Conservation (phyloP, 164 flowering plant species). For the Sextonia rubra region DNA sequence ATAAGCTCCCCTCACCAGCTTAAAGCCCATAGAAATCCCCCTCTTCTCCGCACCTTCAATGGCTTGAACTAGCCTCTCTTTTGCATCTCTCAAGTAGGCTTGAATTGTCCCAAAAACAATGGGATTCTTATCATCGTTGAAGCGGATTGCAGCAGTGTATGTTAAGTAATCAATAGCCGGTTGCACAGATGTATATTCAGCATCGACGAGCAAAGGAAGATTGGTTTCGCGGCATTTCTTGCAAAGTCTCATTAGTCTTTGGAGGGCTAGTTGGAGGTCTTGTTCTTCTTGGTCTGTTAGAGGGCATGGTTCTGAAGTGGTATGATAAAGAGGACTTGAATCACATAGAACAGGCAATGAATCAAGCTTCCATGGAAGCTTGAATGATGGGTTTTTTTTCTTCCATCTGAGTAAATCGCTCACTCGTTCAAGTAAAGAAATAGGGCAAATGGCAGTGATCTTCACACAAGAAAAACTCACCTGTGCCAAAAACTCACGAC, state of each 20-base stretch:
- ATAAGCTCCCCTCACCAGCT: conserved; percentile 91
- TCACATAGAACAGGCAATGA: conserved; percentile 52
- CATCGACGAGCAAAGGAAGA: conserved; percentile 64
- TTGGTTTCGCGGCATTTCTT: conserved; percentile 36
- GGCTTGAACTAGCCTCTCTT: conserved; percentile 47
- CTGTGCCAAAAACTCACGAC: conserved; percentile 27
- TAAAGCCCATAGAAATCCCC: conserved; percentile 66
- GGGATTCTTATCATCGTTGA: conserved; percentile 36
- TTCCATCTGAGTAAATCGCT: conserved; percentile 88
- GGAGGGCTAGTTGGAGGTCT: conserved; percentile 45
- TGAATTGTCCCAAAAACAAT: conserved; percentile 73
- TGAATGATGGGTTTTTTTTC: conserved; percentile 45
- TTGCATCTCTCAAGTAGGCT: conserved; percentile 76
- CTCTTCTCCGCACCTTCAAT: conserved; percentile 52
- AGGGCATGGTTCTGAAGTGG: conserved; percentile 46
- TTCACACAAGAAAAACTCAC: conserved; percentile 76
- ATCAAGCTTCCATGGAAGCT: conserved; percentile 77
- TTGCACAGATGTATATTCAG: conserved; percentile 74
- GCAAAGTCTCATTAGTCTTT: conserved; percentile 47
- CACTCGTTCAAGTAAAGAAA: conserved; percentile 45
- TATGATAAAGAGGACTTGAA: conserved; percentile 79
- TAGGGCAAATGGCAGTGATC: conserved; percentile 79
- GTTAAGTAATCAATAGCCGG: conserved; percentile 87
- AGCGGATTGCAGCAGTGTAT: conserved; percentile 45
- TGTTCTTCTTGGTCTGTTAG: conserved; percentile 60